A percentile compares a stretch with the other conserved stretches of the same genome.
These are phyloP conservation scores for Candida sakaeoensis DNA, from an alignment of 805 yeast genomes.

Conservation along the genomic window DNA sequence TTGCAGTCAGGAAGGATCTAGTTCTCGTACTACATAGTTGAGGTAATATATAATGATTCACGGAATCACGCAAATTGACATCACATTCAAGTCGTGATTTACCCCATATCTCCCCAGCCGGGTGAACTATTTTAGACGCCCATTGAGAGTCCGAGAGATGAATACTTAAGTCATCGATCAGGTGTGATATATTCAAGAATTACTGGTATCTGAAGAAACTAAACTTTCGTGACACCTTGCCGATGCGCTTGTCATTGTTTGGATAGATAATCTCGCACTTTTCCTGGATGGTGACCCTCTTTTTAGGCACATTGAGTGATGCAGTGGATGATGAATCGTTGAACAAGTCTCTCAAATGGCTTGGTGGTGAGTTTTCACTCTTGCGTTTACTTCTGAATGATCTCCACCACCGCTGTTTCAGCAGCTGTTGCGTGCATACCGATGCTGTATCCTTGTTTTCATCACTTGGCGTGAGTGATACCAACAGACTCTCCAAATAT, in stretches of 20 bases:
- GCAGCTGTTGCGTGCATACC: not conserved
- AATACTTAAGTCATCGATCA: too few relatives aligned
- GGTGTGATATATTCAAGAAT: too few relatives aligned
- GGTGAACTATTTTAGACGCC: too few relatives aligned
- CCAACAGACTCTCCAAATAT: slow-evolving; percentile 3
- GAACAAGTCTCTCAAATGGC: not conserved
- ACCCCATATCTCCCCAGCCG: too few relatives aligned
- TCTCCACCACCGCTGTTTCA: slow-evolving; percentile 2
- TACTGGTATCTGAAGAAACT: slow-evolving; percentile 6
- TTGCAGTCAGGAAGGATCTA: too few relatives aligned
- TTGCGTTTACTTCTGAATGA: not conserved
- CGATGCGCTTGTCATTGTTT: not conserved
- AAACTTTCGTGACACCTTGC: slow-evolving; percentile 5
- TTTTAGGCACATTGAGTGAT: not conserved
- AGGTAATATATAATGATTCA: too few relatives aligned
- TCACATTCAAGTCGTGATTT: too few relatives aligned
- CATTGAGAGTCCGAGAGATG: too few relatives aligned
- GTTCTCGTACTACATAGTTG: too few relatives aligned
- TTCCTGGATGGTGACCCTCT: slow-evolving; percentile 6
- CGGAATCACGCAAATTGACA: too few relatives aligned
- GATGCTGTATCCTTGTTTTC: not conserved
- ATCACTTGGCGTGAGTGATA: not conserved
- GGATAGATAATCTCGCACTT: slow-evolving; percentile 7
- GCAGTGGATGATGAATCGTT: not conserved
- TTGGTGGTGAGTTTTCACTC: not conserved